Evolutionary conservation across 1,139 yeast species (phyloP).

Genomic region (Geotrichum histeridarum): DNA sequence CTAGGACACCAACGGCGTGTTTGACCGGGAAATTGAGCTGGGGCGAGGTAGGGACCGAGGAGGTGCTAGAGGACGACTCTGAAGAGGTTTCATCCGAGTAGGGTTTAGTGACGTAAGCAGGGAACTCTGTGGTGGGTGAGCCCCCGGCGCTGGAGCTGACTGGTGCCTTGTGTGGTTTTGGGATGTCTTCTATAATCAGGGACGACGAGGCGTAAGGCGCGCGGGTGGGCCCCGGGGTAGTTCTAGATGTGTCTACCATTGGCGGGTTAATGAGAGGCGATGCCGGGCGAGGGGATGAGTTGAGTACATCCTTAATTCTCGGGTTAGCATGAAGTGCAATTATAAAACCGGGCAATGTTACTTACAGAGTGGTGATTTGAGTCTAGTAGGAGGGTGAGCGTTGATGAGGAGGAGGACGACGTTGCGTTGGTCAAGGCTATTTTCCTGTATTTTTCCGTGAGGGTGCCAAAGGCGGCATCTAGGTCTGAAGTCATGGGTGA

Average conservation of each 20-base stretch:
- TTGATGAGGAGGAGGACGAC: not conserved
- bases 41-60: not conserved
- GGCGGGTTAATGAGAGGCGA: not conserved
- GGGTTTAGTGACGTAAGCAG: not conserved
- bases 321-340: not conserved
- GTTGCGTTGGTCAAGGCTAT: not conserved
- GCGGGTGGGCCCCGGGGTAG: not conserved
- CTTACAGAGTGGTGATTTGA: not conserved
- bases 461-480: not conserved
- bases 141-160: not conserved
- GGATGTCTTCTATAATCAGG: not conserved
- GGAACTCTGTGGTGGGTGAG: not conserved
- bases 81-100: not conserved
- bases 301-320: too few relatives aligned
- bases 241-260: not conserved
- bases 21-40: not conserved
- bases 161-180: not conserved
- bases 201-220: not conserved
- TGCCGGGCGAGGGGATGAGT: not conserved
- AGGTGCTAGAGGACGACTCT: not conserved
- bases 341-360: not conserved
- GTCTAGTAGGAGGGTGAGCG: constrained; percentile 2
- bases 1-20: too few relatives aligned
- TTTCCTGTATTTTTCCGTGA: not conserved
- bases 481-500: not conserved